Conservation (phyloP, 148 eudicot species). For the Simmondsia chinensis region DNA sequence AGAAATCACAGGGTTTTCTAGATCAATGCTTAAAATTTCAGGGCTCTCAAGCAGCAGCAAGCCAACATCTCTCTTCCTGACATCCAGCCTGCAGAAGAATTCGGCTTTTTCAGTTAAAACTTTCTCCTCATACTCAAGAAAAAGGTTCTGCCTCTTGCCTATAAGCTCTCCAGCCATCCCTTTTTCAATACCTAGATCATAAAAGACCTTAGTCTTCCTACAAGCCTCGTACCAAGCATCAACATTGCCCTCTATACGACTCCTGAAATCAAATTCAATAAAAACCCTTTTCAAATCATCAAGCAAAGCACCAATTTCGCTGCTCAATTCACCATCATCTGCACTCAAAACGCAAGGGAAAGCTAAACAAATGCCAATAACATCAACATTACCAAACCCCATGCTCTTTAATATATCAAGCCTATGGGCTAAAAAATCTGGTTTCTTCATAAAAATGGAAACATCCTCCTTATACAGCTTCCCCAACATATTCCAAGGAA, state of each 20-base stretch:
- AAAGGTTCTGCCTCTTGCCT: slow-evolving; percentile 27
- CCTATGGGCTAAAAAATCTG: slow-evolving; percentile 20
- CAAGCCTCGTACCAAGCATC: slow-evolving; percentile 44
- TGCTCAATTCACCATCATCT: slow-evolving; percentile 10
- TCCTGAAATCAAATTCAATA: slow-evolving; percentile 34
- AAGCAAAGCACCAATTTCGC: slow-evolving; percentile 27
- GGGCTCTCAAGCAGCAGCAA: slow-evolving; percentile 47
- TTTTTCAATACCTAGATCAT: slow-evolving; percentile 48
- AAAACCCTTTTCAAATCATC: slow-evolving; percentile 47
- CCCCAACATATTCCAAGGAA: slow-evolving; percentile 76
- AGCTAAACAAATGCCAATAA: slow-evolving; percentile 55
- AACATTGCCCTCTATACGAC: slow-evolving; percentile 24
- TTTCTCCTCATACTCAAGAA: slow-evolving; percentile 37
- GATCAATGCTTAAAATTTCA: slow-evolving; percentile 36
- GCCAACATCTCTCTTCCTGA: slow-evolving; percentile 35
- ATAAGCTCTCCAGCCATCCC: slow-evolving; percentile 41
- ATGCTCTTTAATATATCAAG: slow-evolving; percentile 26
- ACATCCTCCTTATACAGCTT: slow-evolving; percentile 34
- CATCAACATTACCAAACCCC: slow-evolving; percentile 33
- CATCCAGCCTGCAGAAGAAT: slow-evolving; percentile 46
- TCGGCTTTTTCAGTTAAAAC: slow-evolving; percentile 36
- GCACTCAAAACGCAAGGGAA: slow-evolving; percentile 44
- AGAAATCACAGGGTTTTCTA: slow-evolving; percentile 31
- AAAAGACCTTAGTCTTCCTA: slow-evolving; percentile 44
- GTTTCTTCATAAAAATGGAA: slow-evolving; percentile 33